Conservation (phyloP, 1,284 basidiomycete genomes). For the Ganoderma multipileum region DNA sequence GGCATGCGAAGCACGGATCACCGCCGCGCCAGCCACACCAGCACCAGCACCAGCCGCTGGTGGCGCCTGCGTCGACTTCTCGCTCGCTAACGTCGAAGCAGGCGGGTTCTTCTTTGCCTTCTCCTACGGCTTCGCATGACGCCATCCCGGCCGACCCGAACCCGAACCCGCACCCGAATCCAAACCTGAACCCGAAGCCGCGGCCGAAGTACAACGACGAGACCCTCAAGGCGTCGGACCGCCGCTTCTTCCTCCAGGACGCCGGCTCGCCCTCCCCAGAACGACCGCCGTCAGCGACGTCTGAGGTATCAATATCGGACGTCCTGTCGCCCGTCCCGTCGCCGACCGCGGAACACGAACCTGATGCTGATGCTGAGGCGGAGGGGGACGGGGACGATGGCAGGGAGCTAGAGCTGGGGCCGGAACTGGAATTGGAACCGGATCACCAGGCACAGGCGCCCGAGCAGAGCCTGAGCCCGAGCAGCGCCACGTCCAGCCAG, state of each 20-base stretch:
- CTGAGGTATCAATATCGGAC: slow-evolving; percentile 3
- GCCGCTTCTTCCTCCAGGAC: slow-evolving; percentile 52
- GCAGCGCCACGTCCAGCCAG: slow-evolving; percentile 49
- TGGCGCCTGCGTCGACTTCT: slow-evolving; percentile 7
- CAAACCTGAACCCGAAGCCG: slow-evolving; percentile 19
- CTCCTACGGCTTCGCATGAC: slow-evolving; percentile 16
- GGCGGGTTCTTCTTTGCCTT: background rate
- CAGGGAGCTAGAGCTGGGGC: background rate
- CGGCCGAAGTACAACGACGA: slow-evolving; percentile 36
- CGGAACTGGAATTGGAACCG: background rate
- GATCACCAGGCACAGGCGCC: slow-evolving; percentile 35
- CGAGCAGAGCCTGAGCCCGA: slow-evolving; percentile 38
- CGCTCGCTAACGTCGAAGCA: slow-evolving; percentile 12
- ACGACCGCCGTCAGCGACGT: slow-evolving; percentile 25
- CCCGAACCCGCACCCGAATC: no score
- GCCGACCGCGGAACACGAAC: background rate
- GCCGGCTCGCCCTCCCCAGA: slow-evolving; percentile 48
- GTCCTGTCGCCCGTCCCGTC: background rate
- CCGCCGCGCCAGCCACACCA: slow-evolving; percentile 6
- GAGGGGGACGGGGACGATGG: background rate
- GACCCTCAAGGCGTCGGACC: slow-evolving; percentile 45
- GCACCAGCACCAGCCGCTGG: slow-evolving; percentile 14
- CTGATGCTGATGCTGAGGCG: background rate
- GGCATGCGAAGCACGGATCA: slow-evolving; percentile 1
- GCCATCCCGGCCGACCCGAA: slow-evolving; percentile 9